Conservation (phyloP, 495 filamentous ascomycete genomes). For the Penicillium diatomitis region DNA sequence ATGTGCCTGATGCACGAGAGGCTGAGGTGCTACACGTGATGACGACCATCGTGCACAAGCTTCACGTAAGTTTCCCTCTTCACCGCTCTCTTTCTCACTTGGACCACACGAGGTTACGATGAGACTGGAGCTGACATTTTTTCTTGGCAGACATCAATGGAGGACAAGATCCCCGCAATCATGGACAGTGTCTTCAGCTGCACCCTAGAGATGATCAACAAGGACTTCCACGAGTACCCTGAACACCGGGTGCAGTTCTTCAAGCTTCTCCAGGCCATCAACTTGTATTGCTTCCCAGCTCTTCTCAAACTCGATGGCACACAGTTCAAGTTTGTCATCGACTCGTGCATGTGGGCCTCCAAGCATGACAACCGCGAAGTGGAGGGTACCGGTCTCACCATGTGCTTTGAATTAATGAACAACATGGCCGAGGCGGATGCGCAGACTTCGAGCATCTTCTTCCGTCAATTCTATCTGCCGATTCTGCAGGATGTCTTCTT, state of each 20-base stretch:
- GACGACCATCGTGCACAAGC: slow-evolving; percentile 92
- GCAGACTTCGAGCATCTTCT: slow-evolving; percentile 84
- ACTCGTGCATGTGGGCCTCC: slow-evolving; percentile 98
- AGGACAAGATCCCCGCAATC: slow-evolving; percentile 92
- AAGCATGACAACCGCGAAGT: slow-evolving; percentile 99
- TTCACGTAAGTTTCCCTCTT: slow-evolving; percentile 61
- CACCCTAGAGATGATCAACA: slow-evolving; percentile 99
- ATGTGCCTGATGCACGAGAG: slow-evolving; percentile 92
- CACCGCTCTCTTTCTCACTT: neutral
- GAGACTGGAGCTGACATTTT: too few species aligned
- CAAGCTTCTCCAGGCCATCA: slow-evolving; percentile 90
- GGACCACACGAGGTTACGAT: neutral
- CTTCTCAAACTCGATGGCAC: slow-evolving; percentile 86
- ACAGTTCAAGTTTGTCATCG: slow-evolving; percentile 98
- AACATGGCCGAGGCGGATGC: slow-evolving; percentile 91
- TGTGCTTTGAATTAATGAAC: slow-evolving; percentile 96
- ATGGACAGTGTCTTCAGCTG: slow-evolving; percentile 99
- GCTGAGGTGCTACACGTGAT: slow-evolving; percentile 95
- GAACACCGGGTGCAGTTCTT: slow-evolving; percentile 99
- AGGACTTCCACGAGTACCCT: slow-evolving; percentile 98
- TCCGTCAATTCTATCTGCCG: slow-evolving; percentile 89
- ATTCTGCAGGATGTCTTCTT: slow-evolving; percentile 99
- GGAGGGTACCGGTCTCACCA: slow-evolving; percentile 93
- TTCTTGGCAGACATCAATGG: slow-evolving; percentile 65
- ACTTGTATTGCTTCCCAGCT: slow-evolving; percentile 90